These are phyloP conservation scores for Penicillium bovifimosum DNA, from an alignment of 495 filamentous ascomycete genomes.

Conservation along the genomic window DNA sequence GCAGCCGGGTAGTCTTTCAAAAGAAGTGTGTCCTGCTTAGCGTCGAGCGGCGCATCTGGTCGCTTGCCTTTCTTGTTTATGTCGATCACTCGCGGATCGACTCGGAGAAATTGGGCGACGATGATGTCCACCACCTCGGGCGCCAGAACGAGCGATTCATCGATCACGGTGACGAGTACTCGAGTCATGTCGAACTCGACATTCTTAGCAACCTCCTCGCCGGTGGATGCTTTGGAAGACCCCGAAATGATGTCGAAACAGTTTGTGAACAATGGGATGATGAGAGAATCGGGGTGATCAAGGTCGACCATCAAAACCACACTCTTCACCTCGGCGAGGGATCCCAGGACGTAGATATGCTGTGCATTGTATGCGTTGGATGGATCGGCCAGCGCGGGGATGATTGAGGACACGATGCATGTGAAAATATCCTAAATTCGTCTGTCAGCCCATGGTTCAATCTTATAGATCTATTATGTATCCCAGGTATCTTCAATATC, in stretches of 20 bases:
- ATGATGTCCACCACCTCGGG: slow-evolving; percentile 85
- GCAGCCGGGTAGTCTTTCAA: slow-evolving; percentile 83
- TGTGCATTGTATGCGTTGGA: slow-evolving; percentile 88
- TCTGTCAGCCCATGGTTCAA: not conserved
- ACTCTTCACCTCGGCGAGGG: slow-evolving; percentile 88
- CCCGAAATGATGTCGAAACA: slow-evolving; percentile 93
- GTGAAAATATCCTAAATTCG: slow-evolving; percentile 78
- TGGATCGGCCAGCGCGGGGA: slow-evolving; percentile 82
- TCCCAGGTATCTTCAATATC: slow-evolving; percentile 14
- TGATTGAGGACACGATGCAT: slow-evolving; percentile 73
- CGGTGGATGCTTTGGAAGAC: slow-evolving; percentile 62
- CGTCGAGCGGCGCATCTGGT: slow-evolving; percentile 51
- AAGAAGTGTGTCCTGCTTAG: slow-evolving; percentile 72
- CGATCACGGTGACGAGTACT: slow-evolving; percentile 76
- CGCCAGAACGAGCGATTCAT: slow-evolving; percentile 77
- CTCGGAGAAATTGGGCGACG: slow-evolving; percentile 89
- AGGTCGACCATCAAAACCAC: slow-evolving; percentile 91
- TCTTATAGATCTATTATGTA: not conserved
- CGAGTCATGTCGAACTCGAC: slow-evolving; percentile 89
- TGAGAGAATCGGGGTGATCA: slow-evolving; percentile 66
- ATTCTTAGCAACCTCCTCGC: slow-evolving; percentile 79
- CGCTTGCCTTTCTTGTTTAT: slow-evolving; percentile 53
- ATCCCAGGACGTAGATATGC: slow-evolving; percentile 83
- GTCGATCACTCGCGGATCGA: slow-evolving; percentile 56
- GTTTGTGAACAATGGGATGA: slow-evolving; percentile 71